Evolutionary conservation across 306 rosid genomes (phyloP).

Genomic region (Pachyrhizus erosus): DNA sequence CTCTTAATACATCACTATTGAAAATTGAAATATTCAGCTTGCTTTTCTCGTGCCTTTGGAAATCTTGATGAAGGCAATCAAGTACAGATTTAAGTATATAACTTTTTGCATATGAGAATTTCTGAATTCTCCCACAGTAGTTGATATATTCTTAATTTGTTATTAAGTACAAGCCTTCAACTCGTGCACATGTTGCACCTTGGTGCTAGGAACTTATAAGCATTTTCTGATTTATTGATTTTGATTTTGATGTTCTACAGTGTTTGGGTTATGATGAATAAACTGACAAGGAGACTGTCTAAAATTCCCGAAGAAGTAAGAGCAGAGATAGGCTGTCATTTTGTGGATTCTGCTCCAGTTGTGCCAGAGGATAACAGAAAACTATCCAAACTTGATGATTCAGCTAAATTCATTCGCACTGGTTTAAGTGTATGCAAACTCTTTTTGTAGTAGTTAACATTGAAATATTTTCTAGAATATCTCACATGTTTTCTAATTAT

Average conservation of each 20-base stretch:
- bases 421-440: constrained; percentile 74
- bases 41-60: constrained; percentile 16
- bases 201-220: constrained; percentile 18
- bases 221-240: constrained; percentile 33
- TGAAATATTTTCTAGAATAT: neutral
- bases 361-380: constrained; percentile 87
- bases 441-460: neutral
- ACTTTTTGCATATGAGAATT: neutral
- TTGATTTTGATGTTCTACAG: constrained; percentile 57
- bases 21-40: constrained; percentile 19
- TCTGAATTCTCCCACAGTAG: neutral
- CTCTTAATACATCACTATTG: neutral
- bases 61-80: neutral
- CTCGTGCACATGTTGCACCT: constrained; percentile 14
- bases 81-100: neutral
- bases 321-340: constrained; percentile 75
- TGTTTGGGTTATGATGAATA: constrained; percentile 99
- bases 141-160: neutral
- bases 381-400: constrained; percentile 72
- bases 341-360: constrained; percentile 68
- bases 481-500: constrained; percentile 23
- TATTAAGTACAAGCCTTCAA: neutral
- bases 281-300: constrained; percentile 83
- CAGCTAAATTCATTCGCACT: constrained; percentile 63
- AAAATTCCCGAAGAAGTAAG: constrained; percentile 92